Base-by-base conservation (phyloP, 306 rosid genomes). In the Carpinus fangiana region DNA sequence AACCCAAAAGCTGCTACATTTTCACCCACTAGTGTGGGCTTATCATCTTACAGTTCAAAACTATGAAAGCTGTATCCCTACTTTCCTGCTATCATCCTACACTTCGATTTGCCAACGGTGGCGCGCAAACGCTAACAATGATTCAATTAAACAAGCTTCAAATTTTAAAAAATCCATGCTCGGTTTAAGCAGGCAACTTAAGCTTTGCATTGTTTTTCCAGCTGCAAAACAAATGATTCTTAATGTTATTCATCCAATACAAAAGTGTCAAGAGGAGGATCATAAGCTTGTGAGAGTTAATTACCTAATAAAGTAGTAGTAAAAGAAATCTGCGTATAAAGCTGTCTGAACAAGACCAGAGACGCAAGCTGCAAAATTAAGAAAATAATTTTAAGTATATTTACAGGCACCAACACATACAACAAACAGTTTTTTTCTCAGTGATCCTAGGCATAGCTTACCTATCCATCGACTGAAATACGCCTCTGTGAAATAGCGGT, bases 281-380 rank as follows among this genome's bases (percentile, higher is more conserved):
- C 11, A 13, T 55, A 78, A 20, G 45, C 78, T 72, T 11, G 51
- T 55, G 71, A 61, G 50, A 65, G 46, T 45, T 60, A 12, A 52
- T 65, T 85, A 92, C 98, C 98, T 95, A 78, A 88, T 76, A 78
- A 89, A 95, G 83, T 95, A 95, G 88, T 90, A 95, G 87, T 93
- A 95, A 89, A 95, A 95, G 90, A 95, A 95, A 88, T 95, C 99
- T 34, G 93, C 98, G 80, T 95, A 95, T 56, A 95, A 76, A 72
- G 96, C 98, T 2, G 99, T 91, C 89, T 95, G 99, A 87, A 93
- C 88, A 84, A 93, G 86, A 71, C 99, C 98, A 1, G 98, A 88
- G 48, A 89, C 2, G 54, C 90, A 89, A 53, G 99, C 99, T 95
- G 83, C 86, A 81, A 74, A 70, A 79, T 56, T 72, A 55, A 67